These are phyloP conservation scores for Macrophomina tecta DNA, from an alignment of 2,329 filamentous ascomycete species.

Conservation along the genomic window DNA sequence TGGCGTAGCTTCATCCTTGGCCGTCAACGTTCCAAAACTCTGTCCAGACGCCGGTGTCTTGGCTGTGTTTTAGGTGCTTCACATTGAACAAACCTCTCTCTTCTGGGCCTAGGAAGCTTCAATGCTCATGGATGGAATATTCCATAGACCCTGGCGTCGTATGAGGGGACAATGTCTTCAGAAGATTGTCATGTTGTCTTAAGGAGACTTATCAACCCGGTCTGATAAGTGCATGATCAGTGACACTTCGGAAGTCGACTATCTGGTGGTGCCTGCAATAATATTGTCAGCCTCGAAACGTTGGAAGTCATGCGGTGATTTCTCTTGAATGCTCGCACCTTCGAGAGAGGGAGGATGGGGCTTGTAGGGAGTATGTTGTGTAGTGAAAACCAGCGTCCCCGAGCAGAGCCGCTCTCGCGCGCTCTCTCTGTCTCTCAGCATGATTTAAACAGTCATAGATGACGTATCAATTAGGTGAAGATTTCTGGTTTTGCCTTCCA, in stretches of 20 bases:
- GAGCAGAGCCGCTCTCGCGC: too few relatives aligned
- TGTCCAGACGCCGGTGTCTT: constrained; percentile 14
- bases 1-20: constrained; percentile 6
- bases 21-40: constrained; percentile 8
- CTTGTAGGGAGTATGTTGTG: too few relatives aligned
- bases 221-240: too few relatives aligned
- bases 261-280: not conserved
- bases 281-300: not conserved
- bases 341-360: too few relatives aligned
- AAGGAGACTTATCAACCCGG: not conserved
- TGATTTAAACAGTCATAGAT: too few relatives aligned
- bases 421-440: too few relatives aligned
- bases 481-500: too few relatives aligned
- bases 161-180: not conserved
- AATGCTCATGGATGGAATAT: not conserved
- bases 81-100: not conserved
- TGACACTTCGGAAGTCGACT: too few relatives aligned
- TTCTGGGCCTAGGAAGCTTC: not conserved
- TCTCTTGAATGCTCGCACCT: too few relatives aligned
- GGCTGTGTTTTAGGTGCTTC: constrained; percentile 7
- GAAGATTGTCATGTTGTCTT: not conserved
- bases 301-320: not conserved
- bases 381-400: too few relatives aligned
- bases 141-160: not conserved
- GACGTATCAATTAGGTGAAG: too few relatives aligned